Conservation (phyloP, 306 rosid species). For the Acacia melanoxylon region DNA sequence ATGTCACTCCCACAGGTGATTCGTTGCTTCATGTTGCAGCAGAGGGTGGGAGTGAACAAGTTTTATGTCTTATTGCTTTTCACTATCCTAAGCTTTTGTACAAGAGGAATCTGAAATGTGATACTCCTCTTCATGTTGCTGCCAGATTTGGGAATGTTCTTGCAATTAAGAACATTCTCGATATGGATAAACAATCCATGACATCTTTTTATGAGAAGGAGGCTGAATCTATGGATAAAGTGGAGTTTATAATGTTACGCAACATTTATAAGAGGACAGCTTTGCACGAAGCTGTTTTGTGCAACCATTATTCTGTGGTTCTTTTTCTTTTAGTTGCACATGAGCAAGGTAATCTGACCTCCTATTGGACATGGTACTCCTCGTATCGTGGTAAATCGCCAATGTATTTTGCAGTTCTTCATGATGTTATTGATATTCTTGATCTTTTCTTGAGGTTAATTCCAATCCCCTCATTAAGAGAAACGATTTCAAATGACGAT, state of each 20-base stretch:
- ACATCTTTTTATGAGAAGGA: too few relatives aligned
- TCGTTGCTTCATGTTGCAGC: neutral
- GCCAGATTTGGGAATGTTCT: neutral
- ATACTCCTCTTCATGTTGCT: neutral
- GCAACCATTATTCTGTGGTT: neutral
- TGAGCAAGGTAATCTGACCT: neutral
- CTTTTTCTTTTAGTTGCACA: neutral
- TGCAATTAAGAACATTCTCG: neutral
- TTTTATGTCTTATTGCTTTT: neutral
- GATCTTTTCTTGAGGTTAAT: neutral
- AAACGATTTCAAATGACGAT: neutral
- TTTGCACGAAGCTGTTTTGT: neutral
- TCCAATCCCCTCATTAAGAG: neutral
- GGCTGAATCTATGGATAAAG: too few relatives aligned
- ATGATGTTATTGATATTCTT: neutral
- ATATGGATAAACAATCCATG: too few relatives aligned
- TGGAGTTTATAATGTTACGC: neutral
- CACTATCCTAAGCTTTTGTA: neutral
- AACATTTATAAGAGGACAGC: neutral
- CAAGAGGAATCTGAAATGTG: neutral
- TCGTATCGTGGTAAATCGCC: neutral
- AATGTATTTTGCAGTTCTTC: neutral
- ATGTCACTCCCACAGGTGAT: neutral
- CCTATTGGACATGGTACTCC: neutral
- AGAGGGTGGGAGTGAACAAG: neutral